phyloP scores from a whole-genome alignment of 306 rosid genomes.

The Potentilla sterilis region DNA sequence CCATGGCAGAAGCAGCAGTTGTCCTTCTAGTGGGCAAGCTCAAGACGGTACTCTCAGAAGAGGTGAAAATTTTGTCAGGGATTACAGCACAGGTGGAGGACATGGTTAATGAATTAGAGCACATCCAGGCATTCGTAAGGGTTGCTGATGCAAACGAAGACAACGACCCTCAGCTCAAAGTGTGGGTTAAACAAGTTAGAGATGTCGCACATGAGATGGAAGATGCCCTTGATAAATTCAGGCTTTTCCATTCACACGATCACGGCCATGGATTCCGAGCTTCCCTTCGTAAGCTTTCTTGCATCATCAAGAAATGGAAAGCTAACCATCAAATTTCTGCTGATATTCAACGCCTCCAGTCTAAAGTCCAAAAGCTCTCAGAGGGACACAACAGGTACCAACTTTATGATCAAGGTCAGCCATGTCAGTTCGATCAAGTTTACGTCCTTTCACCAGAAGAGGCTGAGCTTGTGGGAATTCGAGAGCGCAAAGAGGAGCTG shows the following conservation, averaged over 20 bases:
- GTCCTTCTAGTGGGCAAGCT: conserved; percentile 36
- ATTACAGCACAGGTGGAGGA: conserved; percentile 21
- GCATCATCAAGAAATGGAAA: conserved; percentile 12
- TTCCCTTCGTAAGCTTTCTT: background rate
- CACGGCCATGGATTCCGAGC: background rate
- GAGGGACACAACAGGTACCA: too few relatives aligned
- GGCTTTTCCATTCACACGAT: background rate
- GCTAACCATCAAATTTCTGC: background rate
- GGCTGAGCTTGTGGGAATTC: too few relatives aligned
- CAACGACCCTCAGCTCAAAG: conserved; percentile 11
- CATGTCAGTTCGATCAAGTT: too few relatives aligned
- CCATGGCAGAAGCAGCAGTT: conserved; percentile 55
- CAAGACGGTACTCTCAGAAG: conserved; percentile 28
- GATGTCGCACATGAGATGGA: conserved; percentile 33
- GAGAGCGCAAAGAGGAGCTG: too few relatives aligned
- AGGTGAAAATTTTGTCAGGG: conserved; percentile 34
- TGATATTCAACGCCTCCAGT: too few relatives aligned
- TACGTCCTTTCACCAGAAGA: too few relatives aligned
- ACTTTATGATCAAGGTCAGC: too few relatives aligned
- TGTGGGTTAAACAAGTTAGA: conserved; percentile 30
- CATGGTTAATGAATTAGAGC: conserved; percentile 17
- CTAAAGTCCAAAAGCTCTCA: too few relatives aligned
- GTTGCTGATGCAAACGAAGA: conserved; percentile 33
- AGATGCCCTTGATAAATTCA: conserved; percentile 35
- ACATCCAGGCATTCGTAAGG: conserved; percentile 26